A percentile compares a stretch with the other conserved stretches of the same genome.
These are phyloP conservation scores for Fomitopsis pulvina DNA, from an alignment of 768 basidiomycete genomes.

Conservation along the genomic window DNA sequence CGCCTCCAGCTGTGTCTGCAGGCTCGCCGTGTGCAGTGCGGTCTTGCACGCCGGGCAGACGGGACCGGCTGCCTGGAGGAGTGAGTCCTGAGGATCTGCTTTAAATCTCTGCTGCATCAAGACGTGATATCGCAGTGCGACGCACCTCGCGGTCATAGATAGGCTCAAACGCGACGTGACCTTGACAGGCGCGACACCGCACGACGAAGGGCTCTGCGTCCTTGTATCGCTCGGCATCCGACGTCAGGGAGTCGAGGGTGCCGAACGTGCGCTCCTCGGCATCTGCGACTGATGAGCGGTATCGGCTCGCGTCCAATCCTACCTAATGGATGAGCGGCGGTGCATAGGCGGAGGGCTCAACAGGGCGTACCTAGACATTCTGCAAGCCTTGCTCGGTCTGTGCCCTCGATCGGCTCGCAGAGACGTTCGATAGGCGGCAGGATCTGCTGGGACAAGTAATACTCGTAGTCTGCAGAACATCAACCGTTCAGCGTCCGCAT, in stretches of 20 bases:
- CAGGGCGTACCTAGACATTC: conserved; percentile 79
- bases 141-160: conserved; percentile 54
- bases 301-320: conserved; percentile 62
- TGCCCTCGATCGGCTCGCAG: conserved; percentile 95
- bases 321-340: background rate
- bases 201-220: conserved; percentile 67
- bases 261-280: conserved; percentile 62
- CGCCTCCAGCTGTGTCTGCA: conserved; percentile 80
- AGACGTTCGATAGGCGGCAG: conserved; percentile 92
- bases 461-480: conserved; percentile 65
- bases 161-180: conserved; percentile 48
- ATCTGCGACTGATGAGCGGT: conserved; percentile 33
- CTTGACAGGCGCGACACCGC: conserved; percentile 71
- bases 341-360: background rate
- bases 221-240: conserved; percentile 83
- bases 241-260: conserved; percentile 82
- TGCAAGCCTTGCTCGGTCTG: conserved; percentile 84
- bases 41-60: conserved; percentile 63
- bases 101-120: conserved; percentile 1
- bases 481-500: background rate
- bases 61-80: conserved; percentile 60
- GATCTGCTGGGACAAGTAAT: conserved; percentile 88
- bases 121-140: conserved; percentile 1
- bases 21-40: conserved; percentile 46
- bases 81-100: conserved; percentile 54